Conservation (phyloP, 2,329 filamentous ascomycete genomes). For the Fragosphaeria purpurea region DNA sequence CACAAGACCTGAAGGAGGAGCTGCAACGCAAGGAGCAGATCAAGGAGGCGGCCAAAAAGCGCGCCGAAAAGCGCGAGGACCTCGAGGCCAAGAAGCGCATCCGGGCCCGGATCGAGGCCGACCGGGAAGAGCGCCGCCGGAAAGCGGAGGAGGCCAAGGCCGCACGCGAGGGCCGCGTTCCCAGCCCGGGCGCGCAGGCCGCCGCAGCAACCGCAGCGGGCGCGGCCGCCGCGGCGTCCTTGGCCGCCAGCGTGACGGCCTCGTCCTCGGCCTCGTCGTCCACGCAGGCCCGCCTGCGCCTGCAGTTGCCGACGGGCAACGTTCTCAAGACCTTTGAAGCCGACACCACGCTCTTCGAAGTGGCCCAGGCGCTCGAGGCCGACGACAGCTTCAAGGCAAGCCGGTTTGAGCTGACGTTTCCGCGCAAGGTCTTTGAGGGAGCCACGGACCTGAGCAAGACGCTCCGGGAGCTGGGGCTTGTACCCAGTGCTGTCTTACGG, state of each 20-base stretch:
- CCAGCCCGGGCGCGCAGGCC: slow-evolving; percentile 23
- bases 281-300: slow-evolving; percentile 68
- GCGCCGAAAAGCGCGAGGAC: slow-evolving; percentile 78
- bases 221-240: slow-evolving; percentile 20
- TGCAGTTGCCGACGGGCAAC: slow-evolving; percentile 61
- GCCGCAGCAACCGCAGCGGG: slow-evolving; percentile 22
- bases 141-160: slow-evolving; percentile 84
- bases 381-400: slow-evolving; percentile 62
- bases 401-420: slow-evolving; percentile 80
- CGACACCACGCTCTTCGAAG: slow-evolving; percentile 86
- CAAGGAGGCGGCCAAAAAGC: slow-evolving; percentile 81
- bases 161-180: slow-evolving; percentile 60
- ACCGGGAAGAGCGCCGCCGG: slow-evolving; percentile 78
- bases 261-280: slow-evolving; percentile 51
- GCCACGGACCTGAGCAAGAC: slow-evolving; percentile 75
- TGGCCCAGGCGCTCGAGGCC: slow-evolving; percentile 63
- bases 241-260: slow-evolving; percentile 34
- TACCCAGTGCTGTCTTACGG: slow-evolving; percentile 74
- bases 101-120: slow-evolving; percentile 86
- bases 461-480: slow-evolving; percentile 80
- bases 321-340: slow-evolving; percentile 81
- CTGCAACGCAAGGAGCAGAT: slow-evolving; percentile 79
- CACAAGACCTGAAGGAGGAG: slow-evolving; percentile 83
- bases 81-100: slow-evolving; percentile 79
- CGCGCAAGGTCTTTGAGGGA: slow-evolving; percentile 66